phyloP scores from a whole-genome alignment of 2,329 filamentous ascomycete species.

The Botryotinia calthae region DNA sequence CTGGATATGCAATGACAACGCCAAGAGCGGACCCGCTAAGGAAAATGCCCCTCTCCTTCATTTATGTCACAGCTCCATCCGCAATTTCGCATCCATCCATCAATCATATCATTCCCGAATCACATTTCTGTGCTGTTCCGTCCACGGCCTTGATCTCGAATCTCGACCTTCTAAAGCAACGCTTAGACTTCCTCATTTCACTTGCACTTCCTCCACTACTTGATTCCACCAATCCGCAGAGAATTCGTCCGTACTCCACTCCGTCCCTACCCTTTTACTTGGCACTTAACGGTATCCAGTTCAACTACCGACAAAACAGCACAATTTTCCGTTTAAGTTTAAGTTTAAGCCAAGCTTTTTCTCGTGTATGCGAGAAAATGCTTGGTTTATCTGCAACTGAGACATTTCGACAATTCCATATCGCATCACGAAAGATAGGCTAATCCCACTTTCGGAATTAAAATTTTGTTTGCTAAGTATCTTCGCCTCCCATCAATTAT shows the following conservation, averaged over 20 bases:
- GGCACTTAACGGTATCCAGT: neutral
- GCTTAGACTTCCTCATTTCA: neutral
- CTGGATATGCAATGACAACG: neutral
- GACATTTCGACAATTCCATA: neutral
- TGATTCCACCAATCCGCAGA: neutral
- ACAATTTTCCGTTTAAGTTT: neutral
- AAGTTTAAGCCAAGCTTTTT: slow-evolving; percentile 2
- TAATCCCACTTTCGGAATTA: neutral
- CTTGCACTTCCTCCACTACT: neutral
- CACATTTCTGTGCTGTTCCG: neutral
- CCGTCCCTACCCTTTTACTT: neutral
- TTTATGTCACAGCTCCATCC: neutral
- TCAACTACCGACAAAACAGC: neutral
- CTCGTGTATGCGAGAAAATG: neutral
- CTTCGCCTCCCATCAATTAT: neutral
- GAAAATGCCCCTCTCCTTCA: neutral
- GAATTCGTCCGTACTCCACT: neutral
- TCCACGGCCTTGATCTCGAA: neutral
- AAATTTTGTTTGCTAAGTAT: neutral
- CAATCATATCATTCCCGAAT: neutral
- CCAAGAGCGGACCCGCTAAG: slow-evolving; percentile 2
- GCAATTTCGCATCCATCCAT: neutral
- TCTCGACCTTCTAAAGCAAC: neutral
- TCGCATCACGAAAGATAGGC: neutral
- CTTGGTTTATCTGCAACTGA: neutral